Conservation (phyloP, 805 yeast species). For the Debaryomyces prosopidis region DNA sequence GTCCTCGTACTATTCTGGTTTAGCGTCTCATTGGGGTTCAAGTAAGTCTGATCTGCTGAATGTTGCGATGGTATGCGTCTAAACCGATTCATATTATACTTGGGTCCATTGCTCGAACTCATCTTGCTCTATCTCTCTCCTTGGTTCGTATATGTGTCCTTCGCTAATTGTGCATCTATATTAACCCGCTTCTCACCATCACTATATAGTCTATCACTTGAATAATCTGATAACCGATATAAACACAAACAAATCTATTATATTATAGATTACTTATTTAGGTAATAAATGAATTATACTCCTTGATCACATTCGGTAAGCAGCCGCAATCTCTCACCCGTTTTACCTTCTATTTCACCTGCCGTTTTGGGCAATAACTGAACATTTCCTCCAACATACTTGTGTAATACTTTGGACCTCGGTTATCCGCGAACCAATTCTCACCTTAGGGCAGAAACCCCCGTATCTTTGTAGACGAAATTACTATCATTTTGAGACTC, state of each 20-base stretch:
- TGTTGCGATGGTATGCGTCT: slow-evolving; percentile 15
- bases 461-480: too few species aligned
- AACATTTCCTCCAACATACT: neutral
- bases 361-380: neutral
- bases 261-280: neutral
- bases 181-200: too few species aligned
- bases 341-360: too few species aligned
- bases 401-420: too few species aligned
- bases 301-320: too few species aligned
- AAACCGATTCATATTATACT: slow-evolving; percentile 5
- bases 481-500: neutral
- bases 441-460: too few species aligned
- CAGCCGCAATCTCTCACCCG: too few species aligned
- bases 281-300: neutral
- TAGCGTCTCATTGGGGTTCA: slow-evolving; percentile 16
- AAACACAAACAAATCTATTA: neutral
- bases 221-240: too few species aligned
- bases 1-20: slow-evolving; percentile 27
- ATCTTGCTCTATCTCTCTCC: neutral
- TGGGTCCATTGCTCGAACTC: slow-evolving; percentile 4
- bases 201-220: too few species aligned
- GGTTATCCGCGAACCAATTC: too few species aligned
- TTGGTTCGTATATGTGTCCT: too few species aligned
- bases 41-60: slow-evolving; percentile 11
- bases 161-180: too few species aligned